Conservation (phyloP, 129 eudicot genomes). For the Heracleum sosnowskyi region DNA sequence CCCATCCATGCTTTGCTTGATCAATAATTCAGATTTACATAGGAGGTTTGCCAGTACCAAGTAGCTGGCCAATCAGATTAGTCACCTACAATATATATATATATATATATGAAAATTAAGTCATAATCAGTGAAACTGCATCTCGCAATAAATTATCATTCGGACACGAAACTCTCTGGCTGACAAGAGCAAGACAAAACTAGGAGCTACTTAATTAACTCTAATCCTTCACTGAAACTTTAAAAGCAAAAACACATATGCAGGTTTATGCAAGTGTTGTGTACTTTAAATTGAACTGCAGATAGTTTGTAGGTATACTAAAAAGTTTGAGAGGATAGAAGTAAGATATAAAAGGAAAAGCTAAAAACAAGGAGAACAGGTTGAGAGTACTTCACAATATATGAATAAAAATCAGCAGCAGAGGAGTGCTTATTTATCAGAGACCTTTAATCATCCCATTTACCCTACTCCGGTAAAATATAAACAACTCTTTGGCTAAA, state of each 20-base stretch:
- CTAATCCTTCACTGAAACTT: neutral
- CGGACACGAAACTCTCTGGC: neutral
- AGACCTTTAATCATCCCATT: neutral
- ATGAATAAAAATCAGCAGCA: neutral
- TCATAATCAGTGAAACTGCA: neutral
- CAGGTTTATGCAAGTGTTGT: neutral
- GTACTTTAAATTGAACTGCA: neutral
- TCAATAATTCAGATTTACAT: slow-evolving; percentile 26
- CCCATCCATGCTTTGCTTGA: neutral
- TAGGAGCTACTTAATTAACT: neutral
- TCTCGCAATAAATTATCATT: neutral
- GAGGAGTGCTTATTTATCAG: neutral
- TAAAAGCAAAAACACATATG: neutral
- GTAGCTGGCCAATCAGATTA: slow-evolving; percentile 67
- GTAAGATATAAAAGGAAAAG: neutral
- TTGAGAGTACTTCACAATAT: neutral
- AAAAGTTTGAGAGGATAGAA: neutral
- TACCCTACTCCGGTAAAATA: neutral
- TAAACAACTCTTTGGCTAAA: neutral
- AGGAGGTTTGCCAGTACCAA: slow-evolving; percentile 46
- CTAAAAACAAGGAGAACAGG: neutral
- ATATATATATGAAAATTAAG: slow-evolving; percentile 10
- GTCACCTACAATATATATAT: slow-evolving; percentile 66
- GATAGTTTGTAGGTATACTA: neutral
- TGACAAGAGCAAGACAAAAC: neutral